Evolutionary conservation across 2,329 filamentous ascomycete genomes (phyloP).

Genomic region (Arthrobotrys pseudoclavata): DNA sequence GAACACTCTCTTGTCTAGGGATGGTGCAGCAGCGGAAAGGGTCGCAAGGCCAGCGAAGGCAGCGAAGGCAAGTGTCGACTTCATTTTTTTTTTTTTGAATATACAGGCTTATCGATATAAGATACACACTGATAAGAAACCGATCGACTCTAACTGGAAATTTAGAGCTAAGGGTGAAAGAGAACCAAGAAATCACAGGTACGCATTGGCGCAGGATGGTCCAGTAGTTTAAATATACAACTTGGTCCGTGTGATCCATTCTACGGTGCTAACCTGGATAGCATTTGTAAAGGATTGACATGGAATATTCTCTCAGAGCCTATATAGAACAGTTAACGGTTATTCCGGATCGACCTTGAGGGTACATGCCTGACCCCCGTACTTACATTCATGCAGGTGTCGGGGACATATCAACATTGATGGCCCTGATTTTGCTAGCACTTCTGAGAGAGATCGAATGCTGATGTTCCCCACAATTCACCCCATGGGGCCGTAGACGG

Average conservation of each 20-base stretch:
- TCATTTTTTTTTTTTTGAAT: slow-evolving; percentile 29
- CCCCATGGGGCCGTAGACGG: neutral
- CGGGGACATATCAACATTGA: neutral
- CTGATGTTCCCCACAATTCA: slow-evolving; percentile 16
- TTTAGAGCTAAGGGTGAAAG: neutral
- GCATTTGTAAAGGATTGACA: slow-evolving; percentile 18
- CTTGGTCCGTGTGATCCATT: slow-evolving; percentile 20
- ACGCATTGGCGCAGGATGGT: slow-evolving; percentile 34
- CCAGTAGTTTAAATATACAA: slow-evolving; percentile 39
- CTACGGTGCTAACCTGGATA: slow-evolving; percentile 16
- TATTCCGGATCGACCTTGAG: slow-evolving; percentile 49
- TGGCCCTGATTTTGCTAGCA: neutral
- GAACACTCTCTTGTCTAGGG: slow-evolving; percentile 48
- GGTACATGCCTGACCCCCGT: neutral
- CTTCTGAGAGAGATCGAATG: slow-evolving; percentile 22
- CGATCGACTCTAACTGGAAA: slow-evolving; percentile 13
- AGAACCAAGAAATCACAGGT: slow-evolving; percentile 23
- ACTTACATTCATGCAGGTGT: slow-evolving; percentile 18
- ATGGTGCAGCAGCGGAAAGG: slow-evolving; percentile 35
- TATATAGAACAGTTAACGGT: slow-evolving; percentile 53
- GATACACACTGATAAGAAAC: slow-evolving; percentile 27
- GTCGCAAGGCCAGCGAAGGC: slow-evolving; percentile 52
- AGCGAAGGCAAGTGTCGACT: slow-evolving; percentile 46
- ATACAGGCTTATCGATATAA: slow-evolving; percentile 19
- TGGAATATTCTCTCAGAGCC: slow-evolving; percentile 30